Evolutionary conservation across 164 flowering plant species (phyloP).

Genomic region (Euptelea pleiosperma): DNA sequence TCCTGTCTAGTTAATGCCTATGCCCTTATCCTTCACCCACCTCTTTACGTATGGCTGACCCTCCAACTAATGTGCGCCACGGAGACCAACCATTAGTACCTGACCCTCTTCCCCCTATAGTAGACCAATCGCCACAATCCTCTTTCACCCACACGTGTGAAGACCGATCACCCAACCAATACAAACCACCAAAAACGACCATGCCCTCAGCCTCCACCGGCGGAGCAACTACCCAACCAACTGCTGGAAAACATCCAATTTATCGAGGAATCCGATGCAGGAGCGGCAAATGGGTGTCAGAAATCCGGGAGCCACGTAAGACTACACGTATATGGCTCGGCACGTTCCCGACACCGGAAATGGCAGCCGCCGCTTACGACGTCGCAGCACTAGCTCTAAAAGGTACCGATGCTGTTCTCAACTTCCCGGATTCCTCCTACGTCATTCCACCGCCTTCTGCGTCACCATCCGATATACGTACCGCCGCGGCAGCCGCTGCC

Average conservation of each 20-base stretch:
- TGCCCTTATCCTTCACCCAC: neutral
- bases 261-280: constrained; percentile 62
- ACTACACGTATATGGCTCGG: constrained; percentile 86
- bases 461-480: constrained; percentile 48
- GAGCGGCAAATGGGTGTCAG: constrained; percentile 88
- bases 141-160: neutral
- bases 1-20: neutral
- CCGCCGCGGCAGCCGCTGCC: constrained; percentile 61
- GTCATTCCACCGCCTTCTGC: constrained; percentile 54
- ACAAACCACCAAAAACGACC: constrained; percentile 2
- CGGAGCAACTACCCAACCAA: constrained; percentile 2
- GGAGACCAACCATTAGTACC: constrained; percentile 1
- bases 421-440: constrained; percentile 51
- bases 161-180: neutral
- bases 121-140: neutral
- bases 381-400: constrained; percentile 71
- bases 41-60: constrained; percentile 12
- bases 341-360: constrained; percentile 69
- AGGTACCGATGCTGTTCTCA: constrained; percentile 49
- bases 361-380: constrained; percentile 91
- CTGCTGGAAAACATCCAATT: constrained; percentile 34
- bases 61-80: constrained; percentile 17
- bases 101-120: neutral
- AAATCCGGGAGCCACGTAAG: constrained; percentile 81
- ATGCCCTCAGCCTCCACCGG: constrained; percentile 1